phyloP scores from a whole-genome alignment of 805 yeast genomes.

The Lipomyces lipofer region DNA sequence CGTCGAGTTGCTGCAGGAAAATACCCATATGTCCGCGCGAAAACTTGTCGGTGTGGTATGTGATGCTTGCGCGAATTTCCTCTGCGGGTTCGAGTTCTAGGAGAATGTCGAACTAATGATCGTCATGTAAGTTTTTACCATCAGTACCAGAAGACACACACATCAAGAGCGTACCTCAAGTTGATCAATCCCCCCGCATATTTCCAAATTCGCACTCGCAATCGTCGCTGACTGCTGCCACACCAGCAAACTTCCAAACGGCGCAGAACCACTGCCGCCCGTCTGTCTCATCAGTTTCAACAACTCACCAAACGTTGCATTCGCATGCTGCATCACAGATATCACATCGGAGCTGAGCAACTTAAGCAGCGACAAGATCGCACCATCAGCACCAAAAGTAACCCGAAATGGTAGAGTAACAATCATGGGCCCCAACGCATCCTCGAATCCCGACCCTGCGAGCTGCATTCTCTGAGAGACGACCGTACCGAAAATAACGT shows the following conservation, averaged over 20 bases:
- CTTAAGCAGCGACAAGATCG: not conserved
- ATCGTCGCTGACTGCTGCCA: conserved; percentile 22
- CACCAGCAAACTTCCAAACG: conserved; percentile 12
- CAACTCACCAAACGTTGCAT: conserved; percentile 4
- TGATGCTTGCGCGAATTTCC: conserved; percentile 2
- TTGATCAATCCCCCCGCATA: conserved; percentile 5
- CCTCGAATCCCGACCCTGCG: conserved; percentile 2
- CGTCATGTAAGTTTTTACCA: not conserved
- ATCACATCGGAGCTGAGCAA: not conserved
- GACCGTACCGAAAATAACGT: conserved; percentile 31
- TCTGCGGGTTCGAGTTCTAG: conserved; percentile 15
- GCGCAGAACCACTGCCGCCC: not conserved
- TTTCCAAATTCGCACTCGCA: not conserved
- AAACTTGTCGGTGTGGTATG: conserved; percentile 10
- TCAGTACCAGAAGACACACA: too few relatives aligned
- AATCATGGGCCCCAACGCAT: conserved; percentile 21
- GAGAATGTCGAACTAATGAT: conserved; percentile 13
- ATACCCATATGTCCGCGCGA: not conserved
- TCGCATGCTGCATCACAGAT: conserved; percentile 6
- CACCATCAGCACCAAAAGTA: not conserved
- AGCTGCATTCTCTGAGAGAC: conserved; percentile 21
- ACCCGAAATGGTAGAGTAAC: conserved; percentile 20
- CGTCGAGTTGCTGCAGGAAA: conserved; percentile 6
- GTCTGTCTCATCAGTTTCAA: not conserved
- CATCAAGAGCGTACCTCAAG: conserved; percentile 11